Evolutionary conservation across 768 basidiomycete species (phyloP).

Genomic region (Xerocomellus intermedius): DNA sequence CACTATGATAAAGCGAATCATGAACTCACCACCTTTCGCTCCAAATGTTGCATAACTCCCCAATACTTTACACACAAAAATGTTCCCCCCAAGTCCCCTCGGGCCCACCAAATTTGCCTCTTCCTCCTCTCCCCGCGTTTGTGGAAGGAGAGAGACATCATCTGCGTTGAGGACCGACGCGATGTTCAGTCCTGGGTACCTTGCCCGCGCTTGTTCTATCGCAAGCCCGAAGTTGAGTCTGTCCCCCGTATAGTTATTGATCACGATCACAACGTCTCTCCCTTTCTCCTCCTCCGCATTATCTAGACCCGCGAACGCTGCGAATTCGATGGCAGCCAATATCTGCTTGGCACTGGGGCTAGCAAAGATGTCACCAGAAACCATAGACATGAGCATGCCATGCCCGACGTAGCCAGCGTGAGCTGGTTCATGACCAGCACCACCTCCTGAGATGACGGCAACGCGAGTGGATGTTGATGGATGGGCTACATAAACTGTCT

Average conservation of each 20-base stretch:
- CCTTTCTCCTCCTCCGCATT: not conserved
- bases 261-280: constrained; percentile 35
- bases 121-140: constrained; percentile 3
- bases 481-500: too few relatives aligned
- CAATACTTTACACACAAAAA: constrained; percentile 56
- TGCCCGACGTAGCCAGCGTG: constrained; percentile 54
- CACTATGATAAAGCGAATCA: constrained; percentile 16
- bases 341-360: constrained; percentile 62
- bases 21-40: constrained; percentile 34
- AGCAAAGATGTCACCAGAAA: constrained; percentile 63
- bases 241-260: constrained; percentile 56
- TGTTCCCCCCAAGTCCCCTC: constrained; percentile 47
- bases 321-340: constrained; percentile 46
- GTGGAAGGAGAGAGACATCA: constrained; percentile 47
- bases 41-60: too few relatives aligned
- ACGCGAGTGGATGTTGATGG: too few relatives aligned
- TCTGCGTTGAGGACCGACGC: constrained; percentile 54
- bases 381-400: constrained; percentile 55
- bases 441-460: too few relatives aligned
- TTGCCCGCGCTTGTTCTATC: constrained; percentile 47
- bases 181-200: constrained; percentile 35
- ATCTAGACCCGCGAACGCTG: constrained; percentile 35
- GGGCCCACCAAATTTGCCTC: constrained; percentile 42
- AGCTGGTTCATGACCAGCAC: too few relatives aligned
- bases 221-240: constrained; percentile 59